Conservation (phyloP, 2,329 filamentous ascomycete species). For the Sphaerulina populicola region DNA sequence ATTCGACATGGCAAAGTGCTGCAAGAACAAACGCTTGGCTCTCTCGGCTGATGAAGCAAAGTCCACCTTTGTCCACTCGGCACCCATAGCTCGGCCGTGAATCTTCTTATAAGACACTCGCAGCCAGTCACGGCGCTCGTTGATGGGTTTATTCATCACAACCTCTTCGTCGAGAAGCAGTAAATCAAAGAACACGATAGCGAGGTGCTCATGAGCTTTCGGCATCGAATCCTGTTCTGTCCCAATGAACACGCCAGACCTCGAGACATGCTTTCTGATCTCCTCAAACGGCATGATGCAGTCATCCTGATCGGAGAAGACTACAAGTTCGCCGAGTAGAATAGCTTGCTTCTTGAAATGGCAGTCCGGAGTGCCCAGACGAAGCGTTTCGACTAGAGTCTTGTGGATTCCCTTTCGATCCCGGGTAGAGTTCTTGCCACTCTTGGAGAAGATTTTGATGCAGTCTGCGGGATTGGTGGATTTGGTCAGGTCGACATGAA, state of each 20-base stretch:
- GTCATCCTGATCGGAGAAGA: conserved; percentile 60
- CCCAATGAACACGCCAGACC: conserved; percentile 63
- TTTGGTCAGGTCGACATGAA: conserved; percentile 64
- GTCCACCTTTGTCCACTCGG: conserved; percentile 59
- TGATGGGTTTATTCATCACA: conserved; percentile 48
- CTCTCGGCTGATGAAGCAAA: conserved; percentile 45
- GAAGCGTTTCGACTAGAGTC: conserved; percentile 56
- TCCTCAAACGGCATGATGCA: conserved; percentile 69
- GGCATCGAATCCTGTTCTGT: conserved; percentile 58
- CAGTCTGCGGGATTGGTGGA: conserved; percentile 35
- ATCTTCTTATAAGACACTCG: conserved; percentile 47
- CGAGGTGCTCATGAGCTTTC: conserved; percentile 49
- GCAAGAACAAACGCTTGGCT: conserved; percentile 49
- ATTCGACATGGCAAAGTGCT: conserved; percentile 61
- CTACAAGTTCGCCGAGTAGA: conserved; percentile 72
- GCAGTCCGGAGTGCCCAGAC: conserved; percentile 52
- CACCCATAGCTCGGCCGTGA: conserved; percentile 57
- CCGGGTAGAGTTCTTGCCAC: conserved; percentile 75
- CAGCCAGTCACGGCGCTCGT: conserved; percentile 54
- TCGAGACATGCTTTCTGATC: conserved; percentile 68
- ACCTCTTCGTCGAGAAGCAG: conserved; percentile 49
- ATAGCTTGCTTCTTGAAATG: conserved; percentile 60
- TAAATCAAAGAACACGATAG: conserved; percentile 55
- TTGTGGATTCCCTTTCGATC: conserved; percentile 58
- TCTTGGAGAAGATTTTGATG: conserved; percentile 84